phyloP scores from a whole-genome alignment of 441 rosid species.

The Erysimum pusillum region DNA sequence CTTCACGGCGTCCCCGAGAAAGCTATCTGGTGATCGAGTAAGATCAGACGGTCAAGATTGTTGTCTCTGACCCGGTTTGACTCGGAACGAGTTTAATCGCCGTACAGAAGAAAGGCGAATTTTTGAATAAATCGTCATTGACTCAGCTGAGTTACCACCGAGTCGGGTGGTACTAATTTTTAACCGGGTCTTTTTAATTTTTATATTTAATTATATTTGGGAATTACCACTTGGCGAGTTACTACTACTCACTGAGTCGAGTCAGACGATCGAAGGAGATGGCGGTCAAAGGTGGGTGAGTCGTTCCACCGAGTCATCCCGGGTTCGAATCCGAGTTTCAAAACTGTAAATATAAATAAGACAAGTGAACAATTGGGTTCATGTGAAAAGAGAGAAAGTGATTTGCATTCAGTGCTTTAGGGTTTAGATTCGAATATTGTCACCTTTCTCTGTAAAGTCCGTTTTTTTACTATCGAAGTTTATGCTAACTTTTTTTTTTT shows the following conservation, averaged over 20 bases:
- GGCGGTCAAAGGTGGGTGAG: conserved; percentile 62
- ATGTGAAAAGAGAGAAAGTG: conserved; percentile 6
- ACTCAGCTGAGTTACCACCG: conserved; percentile 38
- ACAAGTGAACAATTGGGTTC: conserved; percentile 23
- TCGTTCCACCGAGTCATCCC: conserved; percentile 83
- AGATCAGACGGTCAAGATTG: background rate
- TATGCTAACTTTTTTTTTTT: too few species aligned
- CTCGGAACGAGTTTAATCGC: conserved; percentile 50
- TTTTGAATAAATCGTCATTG: conserved; percentile 26
- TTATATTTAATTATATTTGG: background rate
- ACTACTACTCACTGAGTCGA: conserved; percentile 26
- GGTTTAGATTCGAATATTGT: conserved; percentile 21
- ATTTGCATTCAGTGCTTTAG: conserved; percentile 13
- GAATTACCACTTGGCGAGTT: background rate
- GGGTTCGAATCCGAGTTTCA: conserved; percentile 55
- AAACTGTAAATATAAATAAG: conserved; percentile 29
- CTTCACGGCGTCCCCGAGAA: conserved; percentile 58
- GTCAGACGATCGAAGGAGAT: conserved; percentile 58
- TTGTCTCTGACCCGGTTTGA: conserved; percentile 49
- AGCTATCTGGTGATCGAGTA: conserved; percentile 53
- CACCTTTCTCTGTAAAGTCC: conserved; percentile 46
- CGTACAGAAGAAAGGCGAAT: conserved; percentile 24
- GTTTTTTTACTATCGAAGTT: conserved; percentile 28
- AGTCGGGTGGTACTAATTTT: conserved; percentile 37
- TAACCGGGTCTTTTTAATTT: conserved; percentile 14